phyloP scores from a whole-genome alignment of 495 filamentous ascomycete genomes.

The Penicillium ochrochloron region DNA sequence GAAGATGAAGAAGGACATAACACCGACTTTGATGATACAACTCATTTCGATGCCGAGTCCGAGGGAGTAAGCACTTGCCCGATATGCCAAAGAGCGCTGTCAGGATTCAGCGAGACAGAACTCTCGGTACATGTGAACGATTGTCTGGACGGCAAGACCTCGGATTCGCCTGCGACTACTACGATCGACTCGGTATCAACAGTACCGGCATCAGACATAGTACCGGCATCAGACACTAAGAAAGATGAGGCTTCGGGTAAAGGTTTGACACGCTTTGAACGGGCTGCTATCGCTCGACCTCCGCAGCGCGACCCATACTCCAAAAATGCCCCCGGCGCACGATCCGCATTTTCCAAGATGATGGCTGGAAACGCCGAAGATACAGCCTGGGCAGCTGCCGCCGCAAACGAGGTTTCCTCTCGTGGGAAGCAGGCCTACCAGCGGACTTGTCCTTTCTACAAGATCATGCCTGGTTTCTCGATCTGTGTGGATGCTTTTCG shows the following conservation, averaged over 20 bases:
- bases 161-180: neutral
- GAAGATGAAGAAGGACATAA: slow-evolving; percentile 26
- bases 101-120: slow-evolving; percentile 60
- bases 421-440: slow-evolving; percentile 89
- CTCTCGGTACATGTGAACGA: slow-evolving; percentile 80
- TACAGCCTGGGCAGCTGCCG: slow-evolving; percentile 84
- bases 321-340: slow-evolving; percentile 42
- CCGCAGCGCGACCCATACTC: slow-evolving; percentile 76
- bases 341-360: slow-evolving; percentile 84
- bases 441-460: slow-evolving; percentile 96
- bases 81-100: slow-evolving; percentile 69
- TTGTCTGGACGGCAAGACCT: slow-evolving; percentile 80
- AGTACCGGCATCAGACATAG: slow-evolving; percentile 6
- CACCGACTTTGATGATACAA: slow-evolving; percentile 27
- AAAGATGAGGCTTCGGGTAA: slow-evolving; percentile 18
- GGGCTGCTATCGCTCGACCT: slow-evolving; percentile 71
- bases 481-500: slow-evolving; percentile 97
- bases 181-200: slow-evolving; percentile 45
- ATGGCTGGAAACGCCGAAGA: slow-evolving; percentile 93
- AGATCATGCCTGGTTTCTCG: slow-evolving; percentile 88
- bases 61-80: slow-evolving; percentile 62
- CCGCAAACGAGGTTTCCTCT: slow-evolving; percentile 74
- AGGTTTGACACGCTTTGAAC: slow-evolving; percentile 60
- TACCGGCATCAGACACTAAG: slow-evolving; percentile 8
- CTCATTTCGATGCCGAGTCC: slow-evolving; percentile 50